A percentile compares a stretch with the other conserved stretches of the same genome.
These are phyloP conservation scores for Pythium phragmitis DNA, from an alignment of 352 stramenopile species.

Conservation along the genomic window DNA sequence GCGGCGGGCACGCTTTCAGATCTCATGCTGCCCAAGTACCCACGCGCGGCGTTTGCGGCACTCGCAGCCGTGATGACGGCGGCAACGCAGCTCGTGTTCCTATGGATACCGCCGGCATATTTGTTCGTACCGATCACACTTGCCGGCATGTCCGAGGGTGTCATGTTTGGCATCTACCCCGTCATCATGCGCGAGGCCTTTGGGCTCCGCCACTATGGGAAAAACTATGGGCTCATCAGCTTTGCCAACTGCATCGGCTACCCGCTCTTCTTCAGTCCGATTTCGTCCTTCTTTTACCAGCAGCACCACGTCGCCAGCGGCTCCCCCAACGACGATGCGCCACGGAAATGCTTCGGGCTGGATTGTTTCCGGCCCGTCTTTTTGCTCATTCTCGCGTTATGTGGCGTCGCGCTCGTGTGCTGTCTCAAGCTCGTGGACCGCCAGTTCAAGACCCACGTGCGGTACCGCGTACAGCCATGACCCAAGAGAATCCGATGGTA, in stretches of 20 bases:
- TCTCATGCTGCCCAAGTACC: slow-evolving; percentile 37
- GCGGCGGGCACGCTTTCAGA: slow-evolving; percentile 65
- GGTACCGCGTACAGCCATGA: slow-evolving; percentile 22
- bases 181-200: slow-evolving; percentile 83
- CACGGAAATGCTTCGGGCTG: slow-evolving; percentile 58
- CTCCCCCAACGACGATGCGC: slow-evolving; percentile 17
- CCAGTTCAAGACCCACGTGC: slow-evolving; percentile 22
- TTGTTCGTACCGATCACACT: slow-evolving; percentile 57
- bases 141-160: slow-evolving; percentile 66
- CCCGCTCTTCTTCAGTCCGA: slow-evolving; percentile 70
- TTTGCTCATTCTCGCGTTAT: slow-evolving; percentile 52
- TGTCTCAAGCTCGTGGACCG: slow-evolving; percentile 41
- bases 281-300: slow-evolving; percentile 77
- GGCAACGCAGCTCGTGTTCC: slow-evolving; percentile 50
- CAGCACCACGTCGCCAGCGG: slow-evolving; percentile 22
- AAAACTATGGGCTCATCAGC: slow-evolving; percentile 83
- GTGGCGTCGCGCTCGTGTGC: slow-evolving; percentile 49
- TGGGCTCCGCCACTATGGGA: slow-evolving; percentile 73
- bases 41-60: slow-evolving; percentile 57
- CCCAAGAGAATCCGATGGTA: not conserved
- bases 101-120: slow-evolving; percentile 40
- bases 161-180: slow-evolving; percentile 82
- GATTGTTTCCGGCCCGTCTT: slow-evolving; percentile 72
- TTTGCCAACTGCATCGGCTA: slow-evolving; percentile 83
- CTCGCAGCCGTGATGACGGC: slow-evolving; percentile 50